Evolutionary conservation across 2,329 filamentous ascomycete genomes (phyloP).

Genomic region (Curvularia sp.): DNA sequence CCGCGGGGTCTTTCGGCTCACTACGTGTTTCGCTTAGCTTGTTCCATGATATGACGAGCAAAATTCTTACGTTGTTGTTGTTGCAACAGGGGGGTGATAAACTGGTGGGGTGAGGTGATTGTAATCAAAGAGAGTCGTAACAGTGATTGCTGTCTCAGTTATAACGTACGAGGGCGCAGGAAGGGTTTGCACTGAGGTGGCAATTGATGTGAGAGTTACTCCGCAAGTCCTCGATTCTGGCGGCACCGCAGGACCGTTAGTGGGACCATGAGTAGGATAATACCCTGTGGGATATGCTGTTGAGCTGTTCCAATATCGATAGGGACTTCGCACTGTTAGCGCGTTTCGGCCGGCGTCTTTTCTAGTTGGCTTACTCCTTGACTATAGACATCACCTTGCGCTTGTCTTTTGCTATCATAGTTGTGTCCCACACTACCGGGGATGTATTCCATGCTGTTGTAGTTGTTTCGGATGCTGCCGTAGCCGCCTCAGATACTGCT

Average conservation of each 20-base stretch:
- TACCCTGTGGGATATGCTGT: background rate
- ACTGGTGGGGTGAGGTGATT: background rate
- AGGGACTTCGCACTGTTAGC: background rate
- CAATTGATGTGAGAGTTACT: background rate
- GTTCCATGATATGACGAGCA: background rate
- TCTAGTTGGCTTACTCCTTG: background rate
- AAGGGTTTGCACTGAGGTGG: background rate
- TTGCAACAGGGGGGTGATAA: background rate
- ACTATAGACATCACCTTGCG: background rate
- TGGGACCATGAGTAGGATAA: background rate
- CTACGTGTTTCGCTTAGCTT: background rate
- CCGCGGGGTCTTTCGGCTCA: background rate
- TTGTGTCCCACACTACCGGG: background rate
- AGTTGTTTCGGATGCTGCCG: too few relatives aligned
- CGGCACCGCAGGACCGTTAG: background rate
- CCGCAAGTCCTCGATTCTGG: background rate
- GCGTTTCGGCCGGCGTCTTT: background rate
- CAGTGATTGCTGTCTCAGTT: background rate
- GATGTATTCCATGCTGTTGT: background rate
- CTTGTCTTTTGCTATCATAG: background rate
- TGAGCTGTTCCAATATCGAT: background rate
- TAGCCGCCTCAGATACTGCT: too few relatives aligned
- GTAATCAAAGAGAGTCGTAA: background rate
- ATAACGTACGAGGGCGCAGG: background rate
- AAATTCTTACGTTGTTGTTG: background rate